phyloP scores from a whole-genome alignment of 2,329 filamentous ascomycete genomes.

The Fusarium bulbicola region DNA sequence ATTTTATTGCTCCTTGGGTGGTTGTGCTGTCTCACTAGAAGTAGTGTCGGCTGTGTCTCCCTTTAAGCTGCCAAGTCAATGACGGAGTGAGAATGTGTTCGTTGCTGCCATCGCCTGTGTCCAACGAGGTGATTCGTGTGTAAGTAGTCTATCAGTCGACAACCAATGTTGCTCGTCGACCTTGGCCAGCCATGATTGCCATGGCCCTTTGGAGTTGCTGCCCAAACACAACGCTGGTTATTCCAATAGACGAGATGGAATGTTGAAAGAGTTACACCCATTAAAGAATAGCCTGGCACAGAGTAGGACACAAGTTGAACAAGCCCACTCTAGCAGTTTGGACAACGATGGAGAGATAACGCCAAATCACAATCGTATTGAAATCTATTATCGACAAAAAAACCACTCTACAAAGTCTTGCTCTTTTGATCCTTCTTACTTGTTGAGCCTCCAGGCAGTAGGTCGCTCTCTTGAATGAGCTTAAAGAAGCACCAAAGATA shows the following conservation, averaged over 20 bases:
- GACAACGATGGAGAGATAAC: not conserved
- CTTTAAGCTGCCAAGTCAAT: not conserved
- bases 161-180: not conserved
- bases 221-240: no score
- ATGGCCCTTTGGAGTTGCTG: not conserved
- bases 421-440: constrained; percentile 49
- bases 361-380: not conserved
- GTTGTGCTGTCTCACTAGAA: not conserved
- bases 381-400: constrained; percentile 1
- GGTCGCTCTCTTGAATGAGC: constrained; percentile 67
- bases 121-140: not conserved
- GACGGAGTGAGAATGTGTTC: not conserved
- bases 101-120: not conserved
- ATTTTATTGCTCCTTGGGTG: not conserved
- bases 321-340: not conserved
- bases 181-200: no score
- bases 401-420: constrained; percentile 31
- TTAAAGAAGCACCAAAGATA: constrained; percentile 92
- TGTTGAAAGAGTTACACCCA: not conserved
- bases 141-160: not conserved
- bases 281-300: not conserved
- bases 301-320: not conserved
- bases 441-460: constrained; percentile 48
- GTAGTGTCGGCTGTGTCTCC: not conserved
- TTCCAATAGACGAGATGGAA: not conserved